Conservation (phyloP, 176 grass and related monocot species). For the Chloris gayana region DNA sequence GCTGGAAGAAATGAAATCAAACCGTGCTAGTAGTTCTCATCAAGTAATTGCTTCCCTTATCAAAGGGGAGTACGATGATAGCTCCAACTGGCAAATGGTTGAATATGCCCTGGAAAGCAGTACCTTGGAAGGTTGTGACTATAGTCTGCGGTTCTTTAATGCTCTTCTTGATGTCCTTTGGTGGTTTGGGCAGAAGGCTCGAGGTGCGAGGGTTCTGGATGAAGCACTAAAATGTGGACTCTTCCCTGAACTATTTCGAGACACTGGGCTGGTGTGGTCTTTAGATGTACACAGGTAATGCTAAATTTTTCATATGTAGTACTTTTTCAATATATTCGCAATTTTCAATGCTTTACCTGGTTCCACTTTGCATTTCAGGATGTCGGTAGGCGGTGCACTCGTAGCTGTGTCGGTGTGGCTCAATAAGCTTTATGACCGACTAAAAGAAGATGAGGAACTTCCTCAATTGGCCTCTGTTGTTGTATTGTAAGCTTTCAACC, state of each 20-base stretch:
- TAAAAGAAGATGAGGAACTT: conserved; percentile 70
- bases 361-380: conserved; percentile 57
- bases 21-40: conserved; percentile 67
- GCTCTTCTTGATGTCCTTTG: conserved; percentile 91
- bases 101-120: conserved; percentile 81
- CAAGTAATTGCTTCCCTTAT: conserved; percentile 93
- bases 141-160: conserved; percentile 80
- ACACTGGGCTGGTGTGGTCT: conserved; percentile 84
- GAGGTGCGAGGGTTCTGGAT: conserved; percentile 70
- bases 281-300: conserved; percentile 91
- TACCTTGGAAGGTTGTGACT: conserved; percentile 82
- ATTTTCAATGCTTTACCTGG: conserved; percentile 18
- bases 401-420: conserved; percentile 85
- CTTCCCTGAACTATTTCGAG: conserved; percentile 77
- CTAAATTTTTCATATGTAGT: conserved; percentile 17
- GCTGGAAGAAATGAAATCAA: conserved; percentile 90
- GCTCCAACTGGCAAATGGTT: conserved; percentile 97
- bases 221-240: conserved; percentile 75
- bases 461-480: conserved; percentile 82
- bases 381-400: conserved; percentile 89
- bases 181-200: conserved; percentile 81
- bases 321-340: neutral
- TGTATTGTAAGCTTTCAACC: conserved; percentile 67
- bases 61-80: conserved; percentile 83
- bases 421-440: conserved; percentile 67